phyloP scores from a whole-genome alignment of 2,329 filamentous ascomycete genomes.

The Calonectria pseudoreteaudii region DNA sequence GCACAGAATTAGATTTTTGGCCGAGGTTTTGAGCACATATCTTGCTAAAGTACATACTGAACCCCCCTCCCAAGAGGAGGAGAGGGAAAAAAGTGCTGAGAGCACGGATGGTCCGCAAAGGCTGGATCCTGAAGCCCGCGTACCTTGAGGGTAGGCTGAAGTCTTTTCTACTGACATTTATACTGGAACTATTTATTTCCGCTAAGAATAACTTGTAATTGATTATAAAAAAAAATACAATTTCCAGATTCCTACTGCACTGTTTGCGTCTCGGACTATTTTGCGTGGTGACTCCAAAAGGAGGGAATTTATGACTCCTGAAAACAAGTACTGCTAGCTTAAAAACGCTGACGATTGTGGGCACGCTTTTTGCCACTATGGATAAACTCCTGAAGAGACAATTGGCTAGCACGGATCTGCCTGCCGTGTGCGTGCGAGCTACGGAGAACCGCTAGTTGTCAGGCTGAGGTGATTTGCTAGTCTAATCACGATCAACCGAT shows the following conservation, averaged over 20 bases:
- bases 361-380: background rate
- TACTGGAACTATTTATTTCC: background rate
- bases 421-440: background rate
- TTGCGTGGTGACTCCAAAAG: background rate
- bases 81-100: background rate
- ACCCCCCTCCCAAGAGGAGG: background rate
- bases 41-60: background rate
- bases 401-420: background rate
- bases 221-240: background rate
- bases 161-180: background rate
- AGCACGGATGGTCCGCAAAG: background rate
- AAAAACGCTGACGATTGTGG: background rate
- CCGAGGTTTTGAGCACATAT: conserved; percentile 31
- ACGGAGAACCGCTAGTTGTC: background rate
- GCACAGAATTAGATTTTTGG: conserved; percentile 31
- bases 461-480: background rate
- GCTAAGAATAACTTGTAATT: background rate
- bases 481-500: background rate
- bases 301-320: background rate
- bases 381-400: background rate
- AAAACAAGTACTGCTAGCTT: background rate
- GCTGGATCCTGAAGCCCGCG: background rate
- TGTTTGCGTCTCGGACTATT: background rate
- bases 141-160: background rate
- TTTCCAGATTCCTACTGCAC: background rate